Percentiles rank a stretch among this genome's conserved stretches.
Conservation (phyloP, 768 basidiomycete genomes). For the Termitomyces sp. region DNA sequence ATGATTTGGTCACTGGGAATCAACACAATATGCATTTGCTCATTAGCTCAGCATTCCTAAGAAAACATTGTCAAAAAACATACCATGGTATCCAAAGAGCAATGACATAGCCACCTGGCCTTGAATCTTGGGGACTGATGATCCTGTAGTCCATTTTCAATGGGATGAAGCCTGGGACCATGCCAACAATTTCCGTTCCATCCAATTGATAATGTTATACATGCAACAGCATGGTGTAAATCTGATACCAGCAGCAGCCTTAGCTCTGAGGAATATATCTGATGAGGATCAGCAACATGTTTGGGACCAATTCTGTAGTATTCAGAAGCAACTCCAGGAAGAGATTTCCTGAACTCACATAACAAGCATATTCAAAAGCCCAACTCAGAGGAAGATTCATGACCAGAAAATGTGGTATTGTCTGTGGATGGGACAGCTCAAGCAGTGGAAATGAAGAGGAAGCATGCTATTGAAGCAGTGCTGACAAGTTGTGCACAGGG, state of each 20-base stretch:
- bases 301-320: neutral
- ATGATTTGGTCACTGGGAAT: neutral
- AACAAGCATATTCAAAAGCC: neutral
- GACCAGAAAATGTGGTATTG: too few species aligned
- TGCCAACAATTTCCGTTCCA: slow-evolving; percentile 1
- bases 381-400: too few species aligned
- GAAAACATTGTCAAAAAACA: neutral
- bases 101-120: slow-evolving; percentile 5
- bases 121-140: too few species aligned
- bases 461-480: neutral
- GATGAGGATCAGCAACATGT: neutral
- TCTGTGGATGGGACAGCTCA: too few species aligned
- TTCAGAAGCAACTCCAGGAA: neutral
- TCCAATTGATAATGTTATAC: slow-evolving; percentile 1
- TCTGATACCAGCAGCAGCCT: neutral
- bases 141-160: too few species aligned
- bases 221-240: neutral
- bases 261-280: neutral
- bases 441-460: neutral
- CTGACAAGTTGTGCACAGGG: neutral
- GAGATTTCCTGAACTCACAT: neutral
- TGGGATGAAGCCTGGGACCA: neutral
- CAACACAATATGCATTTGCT: neutral
- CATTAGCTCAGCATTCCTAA: neutral
- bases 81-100: slow-evolving; percentile 4